Base-by-base conservation (phyloP, 2,329 filamentous ascomycete species). In the Eurotiales sp. region DNA sequence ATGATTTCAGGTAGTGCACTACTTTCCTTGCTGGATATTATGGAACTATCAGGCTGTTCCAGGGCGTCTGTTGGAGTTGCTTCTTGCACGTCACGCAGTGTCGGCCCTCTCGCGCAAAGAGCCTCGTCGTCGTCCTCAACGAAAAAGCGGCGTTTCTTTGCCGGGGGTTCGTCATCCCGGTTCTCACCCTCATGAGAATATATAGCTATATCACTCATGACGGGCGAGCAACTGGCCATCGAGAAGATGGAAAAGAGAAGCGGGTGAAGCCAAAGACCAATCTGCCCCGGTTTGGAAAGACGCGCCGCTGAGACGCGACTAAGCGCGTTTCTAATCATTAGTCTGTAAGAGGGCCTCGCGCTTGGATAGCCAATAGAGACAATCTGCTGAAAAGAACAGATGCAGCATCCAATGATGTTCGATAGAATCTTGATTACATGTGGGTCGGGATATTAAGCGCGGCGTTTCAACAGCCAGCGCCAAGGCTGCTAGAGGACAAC, bases 71-170 rank as follows among this genome's bases (percentile, higher is more conserved):
- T 39, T 21, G 40, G 39, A 15, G 51, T 30, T 12, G 29, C 17
- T 37, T 52, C 37, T 21, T 50, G 48, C 19, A 44, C 27, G 17
- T 44, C 46, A 36, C 21, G 55, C 10, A 6, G 12, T 23, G 17
- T 36, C 42, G 17, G 42, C 27, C 8, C 34, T 45, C 21, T 27
- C 15, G 8, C 46, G 36, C 65, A 57, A 39, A 58, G 43, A 42
- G 54, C 61, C 50, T 52, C 51, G 30, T 53, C 56, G 44, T 60
- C 59, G 23, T 79, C 75, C 40, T 83, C 79, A 14, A 76, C 72
- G 58, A 86, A 85, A 68, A 85, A 85, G 23, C 82, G 78, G 55
- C 80, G 74, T 67, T 83, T 84, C 67, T 86, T 86, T 21, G 68
- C 65, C 4, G 82, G 83, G 17, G 78, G 70, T 40, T 80, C 73